Evolutionary conservation across 768 basidiomycete species (phyloP).

Genomic region (Coprinopsis marcescibilis): DNA sequence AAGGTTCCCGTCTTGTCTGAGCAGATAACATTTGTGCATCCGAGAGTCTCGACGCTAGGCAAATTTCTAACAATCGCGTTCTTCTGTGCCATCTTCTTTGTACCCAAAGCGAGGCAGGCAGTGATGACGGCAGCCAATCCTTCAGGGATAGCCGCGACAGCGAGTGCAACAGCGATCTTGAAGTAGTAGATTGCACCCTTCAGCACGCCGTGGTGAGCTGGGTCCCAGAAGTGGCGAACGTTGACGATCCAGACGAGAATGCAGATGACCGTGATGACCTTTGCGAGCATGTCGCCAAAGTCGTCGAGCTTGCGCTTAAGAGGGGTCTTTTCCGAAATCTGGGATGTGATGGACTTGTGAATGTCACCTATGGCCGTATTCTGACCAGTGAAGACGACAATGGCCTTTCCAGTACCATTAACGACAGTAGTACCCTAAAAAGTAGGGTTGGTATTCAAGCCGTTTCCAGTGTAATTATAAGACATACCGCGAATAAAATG

Average conservation of each 20-base stretch:
- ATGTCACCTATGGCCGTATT: conserved; percentile 95
- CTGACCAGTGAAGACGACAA: conserved; percentile 84
- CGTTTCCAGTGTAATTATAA: neutral
- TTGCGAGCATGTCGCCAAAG: conserved; percentile 95
- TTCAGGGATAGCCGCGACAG: conserved; percentile 98
- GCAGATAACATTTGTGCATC: conserved; percentile 98
- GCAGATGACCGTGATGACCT: conserved; percentile 96
- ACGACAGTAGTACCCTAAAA: conserved; percentile 90
- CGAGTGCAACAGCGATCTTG: conserved; percentile 97
- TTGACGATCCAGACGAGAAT: conserved; percentile 98
- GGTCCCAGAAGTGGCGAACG: conserved; percentile 93
- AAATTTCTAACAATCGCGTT: conserved; percentile 96
- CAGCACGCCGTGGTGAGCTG: conserved; percentile 82
- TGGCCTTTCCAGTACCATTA: conserved; percentile 81
- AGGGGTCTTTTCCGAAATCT: conserved; percentile 94
- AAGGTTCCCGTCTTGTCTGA: conserved; percentile 97
- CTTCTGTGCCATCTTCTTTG: conserved; percentile 99
- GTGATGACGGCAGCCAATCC: conserved; percentile 98
- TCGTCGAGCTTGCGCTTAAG: conserved; percentile 97
- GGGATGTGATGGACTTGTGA: conserved; percentile 90
- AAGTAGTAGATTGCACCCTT: conserved; percentile 98
- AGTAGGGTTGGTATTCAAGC: conserved; percentile 6
- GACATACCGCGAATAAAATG: conserved; percentile 83
- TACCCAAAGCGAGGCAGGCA: conserved; percentile 91
- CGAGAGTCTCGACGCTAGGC: conserved; percentile 95